These are phyloP conservation scores for Leishmania amazonensis DNA, from an alignment of 208 protist genomes.

Conservation along the genomic window DNA sequence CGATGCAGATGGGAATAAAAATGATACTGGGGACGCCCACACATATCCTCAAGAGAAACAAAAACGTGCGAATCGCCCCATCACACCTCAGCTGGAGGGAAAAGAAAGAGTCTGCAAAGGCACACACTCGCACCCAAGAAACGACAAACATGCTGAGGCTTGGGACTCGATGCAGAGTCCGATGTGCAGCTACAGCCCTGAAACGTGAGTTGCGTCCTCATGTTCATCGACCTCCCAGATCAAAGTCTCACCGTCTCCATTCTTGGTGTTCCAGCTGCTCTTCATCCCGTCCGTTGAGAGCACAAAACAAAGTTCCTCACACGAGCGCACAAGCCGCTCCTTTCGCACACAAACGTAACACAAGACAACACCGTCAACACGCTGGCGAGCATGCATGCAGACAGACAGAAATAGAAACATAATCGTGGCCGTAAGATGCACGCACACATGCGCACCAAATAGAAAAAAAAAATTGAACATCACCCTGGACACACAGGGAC, in stretches of 20 bases:
- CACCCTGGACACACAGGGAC: too few relatives aligned
- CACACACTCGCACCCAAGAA: background rate
- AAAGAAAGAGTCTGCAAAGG: background rate
- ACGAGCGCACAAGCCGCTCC: background rate
- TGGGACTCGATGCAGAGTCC: background rate
- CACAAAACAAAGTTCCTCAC: background rate
- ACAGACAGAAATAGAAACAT: background rate
- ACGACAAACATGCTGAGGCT: background rate
- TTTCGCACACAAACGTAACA: background rate
- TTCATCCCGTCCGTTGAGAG: background rate
- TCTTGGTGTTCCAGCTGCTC: background rate
- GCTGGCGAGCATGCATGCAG: background rate
- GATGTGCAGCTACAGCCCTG: background rate
- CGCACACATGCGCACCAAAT: background rate
- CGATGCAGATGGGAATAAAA: constrained; percentile 4
- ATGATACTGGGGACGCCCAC: background rate
- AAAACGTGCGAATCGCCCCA: background rate
- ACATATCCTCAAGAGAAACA: background rate
- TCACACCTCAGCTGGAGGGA: background rate
- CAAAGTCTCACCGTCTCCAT: background rate
- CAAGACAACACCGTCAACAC: background rate
- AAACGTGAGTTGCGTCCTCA: background rate
- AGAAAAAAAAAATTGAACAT: background rate
- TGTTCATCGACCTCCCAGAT: background rate
- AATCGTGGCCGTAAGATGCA: too few relatives aligned